These are phyloP conservation scores for Scleroderma citrinum DNA, from an alignment of 768 basidiomycete genomes.

Conservation along the genomic window DNA sequence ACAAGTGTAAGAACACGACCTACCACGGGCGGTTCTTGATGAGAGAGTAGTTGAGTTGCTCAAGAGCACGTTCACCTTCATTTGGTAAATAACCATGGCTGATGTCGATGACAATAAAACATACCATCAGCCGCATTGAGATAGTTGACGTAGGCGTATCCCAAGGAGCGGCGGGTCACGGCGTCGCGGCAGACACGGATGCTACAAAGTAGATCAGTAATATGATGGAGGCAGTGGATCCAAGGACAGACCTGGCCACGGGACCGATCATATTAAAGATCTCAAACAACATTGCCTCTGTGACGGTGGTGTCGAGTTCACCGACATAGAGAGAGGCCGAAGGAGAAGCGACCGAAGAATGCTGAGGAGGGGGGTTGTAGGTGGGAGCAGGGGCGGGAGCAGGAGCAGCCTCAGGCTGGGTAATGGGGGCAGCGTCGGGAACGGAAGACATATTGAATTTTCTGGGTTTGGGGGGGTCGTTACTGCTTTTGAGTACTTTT, in stretches of 20 bases:
- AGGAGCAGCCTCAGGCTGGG: slow-evolving; percentile 43
- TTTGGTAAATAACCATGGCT: slow-evolving; percentile 3
- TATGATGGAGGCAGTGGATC: not conserved
- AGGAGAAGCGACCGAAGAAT: slow-evolving; percentile 55
- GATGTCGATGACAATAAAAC: slow-evolving; percentile 17
- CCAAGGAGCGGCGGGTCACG: slow-evolving; percentile 97
- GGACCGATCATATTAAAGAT: slow-evolving; percentile 99
- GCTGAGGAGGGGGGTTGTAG: slow-evolving; percentile 49
- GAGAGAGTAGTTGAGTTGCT: slow-evolving; percentile 98
- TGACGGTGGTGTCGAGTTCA: slow-evolving; percentile 95
- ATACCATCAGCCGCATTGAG: slow-evolving; percentile 89
- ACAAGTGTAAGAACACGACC: slow-evolving; percentile 15
- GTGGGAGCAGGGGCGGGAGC: slow-evolving; percentile 39
- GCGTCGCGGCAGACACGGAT: slow-evolving; percentile 99
- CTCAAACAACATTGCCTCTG: slow-evolving; percentile 99
- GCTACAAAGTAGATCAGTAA: slow-evolving; percentile 33
- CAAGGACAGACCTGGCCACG: slow-evolving; percentile 75
- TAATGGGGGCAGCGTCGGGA: slow-evolving; percentile 48
- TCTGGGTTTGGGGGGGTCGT: slow-evolving; percentile 55
- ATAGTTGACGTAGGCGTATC: slow-evolving; percentile 99
- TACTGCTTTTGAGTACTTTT: slow-evolving; percentile 84
- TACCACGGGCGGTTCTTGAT: slow-evolving; percentile 98
- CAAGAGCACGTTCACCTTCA: slow-evolving; percentile 92
- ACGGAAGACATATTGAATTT: slow-evolving; percentile 56
- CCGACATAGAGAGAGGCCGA: slow-evolving; percentile 98